Evolutionary conservation across 331 rosid genomes (phyloP).

Genomic region (Arachis monticola): DNA sequence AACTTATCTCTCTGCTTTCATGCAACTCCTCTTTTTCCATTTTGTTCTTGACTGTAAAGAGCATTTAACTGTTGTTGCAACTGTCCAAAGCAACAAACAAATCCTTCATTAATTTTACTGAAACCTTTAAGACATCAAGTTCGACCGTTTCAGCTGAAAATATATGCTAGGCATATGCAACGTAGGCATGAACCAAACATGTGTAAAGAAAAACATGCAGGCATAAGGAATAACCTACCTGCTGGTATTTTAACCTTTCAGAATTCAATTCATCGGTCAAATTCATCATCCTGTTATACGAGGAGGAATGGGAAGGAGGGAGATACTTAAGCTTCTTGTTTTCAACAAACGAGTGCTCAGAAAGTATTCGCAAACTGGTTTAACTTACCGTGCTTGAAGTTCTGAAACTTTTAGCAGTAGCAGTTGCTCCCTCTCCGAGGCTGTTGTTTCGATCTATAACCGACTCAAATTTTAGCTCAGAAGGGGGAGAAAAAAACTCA

Average conservation of each 20-base stretch:
- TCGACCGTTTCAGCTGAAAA: slow-evolving; percentile 6
- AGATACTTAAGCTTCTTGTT: slow-evolving; percentile 12
- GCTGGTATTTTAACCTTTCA: slow-evolving; percentile 79
- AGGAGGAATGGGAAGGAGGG: not conserved
- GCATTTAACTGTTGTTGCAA: slow-evolving; percentile 78
- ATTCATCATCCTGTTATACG: slow-evolving; percentile 67
- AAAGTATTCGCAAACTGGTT: slow-evolving; percentile 11
- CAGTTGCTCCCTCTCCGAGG: slow-evolving; percentile 77
- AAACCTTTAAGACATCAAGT: slow-evolving; percentile 23
- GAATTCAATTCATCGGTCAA: slow-evolving; percentile 78
- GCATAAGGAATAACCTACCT: slow-evolving; percentile 58
- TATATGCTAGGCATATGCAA: not conserved
- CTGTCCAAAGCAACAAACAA: slow-evolving; percentile 53
- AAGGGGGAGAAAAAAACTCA: slow-evolving; percentile 8
- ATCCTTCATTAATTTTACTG: slow-evolving; percentile 12
- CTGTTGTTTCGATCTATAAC: slow-evolving; percentile 64
- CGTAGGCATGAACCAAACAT: slow-evolving; percentile 1
- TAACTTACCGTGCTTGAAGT: slow-evolving; percentile 79
- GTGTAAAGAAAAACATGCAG: slow-evolving; percentile 6
- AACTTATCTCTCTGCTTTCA: slow-evolving; percentile 40
- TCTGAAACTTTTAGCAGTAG: slow-evolving; percentile 72
- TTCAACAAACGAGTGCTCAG: slow-evolving; percentile 14
- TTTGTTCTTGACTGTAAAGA: slow-evolving; percentile 61
- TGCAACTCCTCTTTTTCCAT: slow-evolving; percentile 69
- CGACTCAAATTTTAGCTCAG: slow-evolving; percentile 29